Base-by-base conservation (phyloP, 805 yeast genomes). In the Diddensiella santjacobensis region DNA sequence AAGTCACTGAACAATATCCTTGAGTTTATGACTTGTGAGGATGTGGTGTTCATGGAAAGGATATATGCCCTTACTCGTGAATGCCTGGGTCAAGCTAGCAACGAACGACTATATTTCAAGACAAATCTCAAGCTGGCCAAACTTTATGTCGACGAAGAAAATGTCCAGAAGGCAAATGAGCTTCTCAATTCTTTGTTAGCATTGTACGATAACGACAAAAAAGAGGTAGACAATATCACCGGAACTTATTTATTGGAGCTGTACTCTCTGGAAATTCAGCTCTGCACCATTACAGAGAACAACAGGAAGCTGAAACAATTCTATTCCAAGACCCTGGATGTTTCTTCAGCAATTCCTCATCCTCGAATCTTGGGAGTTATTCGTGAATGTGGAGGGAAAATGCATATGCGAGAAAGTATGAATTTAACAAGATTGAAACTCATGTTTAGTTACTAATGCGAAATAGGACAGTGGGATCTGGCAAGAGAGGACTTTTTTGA, bases 311-410 rank as follows among this genome's bases (percentile, higher is more conserved):
- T 84, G 38, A 71, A 71, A 45, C 68, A 72, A 42, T 67, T 81
- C 18, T 79, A 83, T 54, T 64, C 70, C 22, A 68, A 77, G 51
- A 71, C 83, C 0, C 54, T 68, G n/a, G 54, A 63, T 3, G 68
- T 81, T 18, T 74, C 77, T 4, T 70, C 81, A 0, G 46, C 45
- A 20, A 47, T 58, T 22, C 84, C 89, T 1, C 95, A 87, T 58
- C 89, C 95, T 1, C 71, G 75, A 42, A 80, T 84, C 22, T 70
- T 81, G 63, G 96, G 91, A 1, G 76, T 83, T n/a, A 75, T 87
- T 22, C 74, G 79, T 52, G 91, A 86, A 61, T 81, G 87, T 54
- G 87, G 88, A 0, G 95, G 89, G 2, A 75, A 79, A 45, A 72
- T 86, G 53, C 74, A 77, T 43, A 80, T 85, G 73, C 71, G 76